These are phyloP conservation scores for Boletus subcaerulescens DNA, from an alignment of 768 basidiomycete genomes.

Conservation along the genomic window DNA sequence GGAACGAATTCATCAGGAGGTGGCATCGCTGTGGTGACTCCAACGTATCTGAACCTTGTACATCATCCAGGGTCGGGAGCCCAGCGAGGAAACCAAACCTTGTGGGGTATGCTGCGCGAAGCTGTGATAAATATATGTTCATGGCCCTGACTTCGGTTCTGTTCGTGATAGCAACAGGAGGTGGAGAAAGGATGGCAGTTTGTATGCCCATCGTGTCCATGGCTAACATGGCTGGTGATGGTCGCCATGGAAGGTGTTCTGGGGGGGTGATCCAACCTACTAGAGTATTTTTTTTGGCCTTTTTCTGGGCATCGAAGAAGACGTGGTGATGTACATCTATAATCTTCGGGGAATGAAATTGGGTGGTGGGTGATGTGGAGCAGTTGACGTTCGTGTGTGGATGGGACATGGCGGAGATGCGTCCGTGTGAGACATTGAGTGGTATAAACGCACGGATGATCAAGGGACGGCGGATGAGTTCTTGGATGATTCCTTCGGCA, in stretches of 20 bases:
- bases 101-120: slow-evolving; percentile 47
- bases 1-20: slow-evolving; percentile 4
- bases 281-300: slow-evolving; percentile 41
- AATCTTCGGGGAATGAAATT: slow-evolving; percentile 7
- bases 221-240: slow-evolving; percentile 52
- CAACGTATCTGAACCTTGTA: slow-evolving; percentile 43
- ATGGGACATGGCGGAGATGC: slow-evolving; percentile 13
- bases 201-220: slow-evolving; percentile 63
- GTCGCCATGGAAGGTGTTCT: slow-evolving; percentile 66
- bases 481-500: slow-evolving; percentile 13
- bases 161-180: slow-evolving; percentile 49
- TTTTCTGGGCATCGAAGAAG: slow-evolving; percentile 54
- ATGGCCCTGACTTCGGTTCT: slow-evolving; percentile 40
- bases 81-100: slow-evolving; percentile 72
- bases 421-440: not conserved
- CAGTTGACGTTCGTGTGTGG: not conserved
- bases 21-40: not conserved
- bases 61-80: slow-evolving; percentile 58
- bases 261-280: slow-evolving; percentile 62
- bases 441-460: slow-evolving; percentile 1
- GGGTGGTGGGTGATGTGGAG: not conserved
- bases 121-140: slow-evolving; percentile 46
- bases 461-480: slow-evolving; percentile 1
- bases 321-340: slow-evolving; percentile 80
- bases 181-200: slow-evolving; percentile 64